Percentiles rank a stretch among this genome's conserved stretches.
phyloP scores from a whole-genome alignment of 2,329 filamentous ascomycete genomes.

The Aureobasidium sp. region DNA sequence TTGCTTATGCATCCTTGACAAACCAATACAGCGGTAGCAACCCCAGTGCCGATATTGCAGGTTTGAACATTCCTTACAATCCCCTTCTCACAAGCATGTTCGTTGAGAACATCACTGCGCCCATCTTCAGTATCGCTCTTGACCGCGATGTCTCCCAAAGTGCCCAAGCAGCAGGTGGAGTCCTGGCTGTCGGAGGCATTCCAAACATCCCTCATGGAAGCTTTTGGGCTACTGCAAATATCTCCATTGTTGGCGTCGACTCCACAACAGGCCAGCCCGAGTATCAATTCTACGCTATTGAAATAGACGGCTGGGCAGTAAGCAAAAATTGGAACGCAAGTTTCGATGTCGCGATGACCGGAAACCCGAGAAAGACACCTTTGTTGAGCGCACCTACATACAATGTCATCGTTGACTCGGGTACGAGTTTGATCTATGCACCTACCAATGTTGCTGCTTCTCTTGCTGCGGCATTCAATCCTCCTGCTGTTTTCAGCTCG shows the following conservation, averaged over 20 bases:
- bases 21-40: constrained; percentile 31
- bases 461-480: constrained; percentile 37
- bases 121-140: constrained; percentile 45
- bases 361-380: constrained; percentile 13
- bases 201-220: constrained; percentile 36
- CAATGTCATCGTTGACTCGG: constrained; percentile 39
- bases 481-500: constrained; percentile 32
- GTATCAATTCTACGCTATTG: constrained; percentile 35
- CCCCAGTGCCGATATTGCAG: constrained; percentile 20
- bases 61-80: constrained; percentile 34
- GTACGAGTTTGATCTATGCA: constrained; percentile 36
- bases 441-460: constrained; percentile 31
- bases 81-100: constrained; percentile 47
- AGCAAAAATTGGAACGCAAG: constrained; percentile 19
- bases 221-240: constrained; percentile 25
- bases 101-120: constrained; percentile 34
- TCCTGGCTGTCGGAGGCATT: constrained; percentile 44
- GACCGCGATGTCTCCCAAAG: constrained; percentile 23
- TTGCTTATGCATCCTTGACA: constrained; percentile 45
- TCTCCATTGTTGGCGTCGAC: constrained; percentile 22
- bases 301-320: constrained; percentile 28
- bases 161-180: constrained; percentile 29
- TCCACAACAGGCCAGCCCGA: constrained; percentile 22
- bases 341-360: constrained; percentile 22
- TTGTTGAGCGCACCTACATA: constrained; percentile 1